Evolutionary conservation across 2,329 filamentous ascomycete species (phyloP), one percentile per base, ranked within the genome.

Genomic region (Xylaria sp.): DNA sequence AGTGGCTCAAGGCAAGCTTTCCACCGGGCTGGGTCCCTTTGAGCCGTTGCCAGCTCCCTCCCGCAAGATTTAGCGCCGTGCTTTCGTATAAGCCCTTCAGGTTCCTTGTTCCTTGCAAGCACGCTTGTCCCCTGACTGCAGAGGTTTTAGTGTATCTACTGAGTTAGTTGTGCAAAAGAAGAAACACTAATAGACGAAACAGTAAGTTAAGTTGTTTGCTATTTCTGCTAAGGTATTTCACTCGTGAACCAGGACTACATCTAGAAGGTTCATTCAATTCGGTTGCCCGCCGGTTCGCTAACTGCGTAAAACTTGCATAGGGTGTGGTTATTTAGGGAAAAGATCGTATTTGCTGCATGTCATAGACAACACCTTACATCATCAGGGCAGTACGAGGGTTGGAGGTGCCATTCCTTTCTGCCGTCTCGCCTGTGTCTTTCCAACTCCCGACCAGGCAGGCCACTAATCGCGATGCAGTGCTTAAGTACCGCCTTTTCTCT

Each of bases 331-430:
- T n/a, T 25, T 28, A n/a, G 12, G 37, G 37, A 41, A 25, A 28
- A 41, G 37, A 23, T 56, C 28, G 39, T 39, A 39, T 41, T 50
- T 44, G 13, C 51, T 63, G 51, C 28, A 25, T 64, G n/a, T 50
- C 31, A 52, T 61, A 58, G 54, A 54, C 13, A 44, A 31, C 15
- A 31, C n/a, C 31, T 64, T 66, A 52, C 66, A 63, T 64, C 66
- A 64, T 51, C 66, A 15, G 46, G 20, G 5, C 59, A 20, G 69
- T 63, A 69, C 67, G 66, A 71, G 69, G 44, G 50, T 56, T 46
- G 51, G 54, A 37, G 28, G 58, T 62, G 58, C 41, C 57, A 56
- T 23, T 56, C 20, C 1, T 23, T n/a, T 37, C 15, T 46, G 58
- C 67, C 63, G 66, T 52, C 59, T 59, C 66, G 65, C 65, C 63